phyloP scores from a whole-genome alignment of 805 yeast genomes.

The Scheffersomyces ergatensis region DNA sequence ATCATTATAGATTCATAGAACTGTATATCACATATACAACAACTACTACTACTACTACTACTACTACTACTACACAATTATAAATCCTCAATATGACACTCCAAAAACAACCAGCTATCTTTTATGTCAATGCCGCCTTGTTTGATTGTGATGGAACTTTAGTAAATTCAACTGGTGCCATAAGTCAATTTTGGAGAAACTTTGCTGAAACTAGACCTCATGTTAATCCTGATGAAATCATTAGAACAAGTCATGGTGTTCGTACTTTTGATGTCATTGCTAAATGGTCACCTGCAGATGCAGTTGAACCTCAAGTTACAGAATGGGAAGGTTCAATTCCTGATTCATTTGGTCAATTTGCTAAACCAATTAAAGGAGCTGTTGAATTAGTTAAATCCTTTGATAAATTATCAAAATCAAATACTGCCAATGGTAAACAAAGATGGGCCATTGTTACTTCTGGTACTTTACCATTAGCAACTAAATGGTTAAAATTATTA shows the following conservation, averaged over 20 bases:
- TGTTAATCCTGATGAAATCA: constrained; percentile 67
- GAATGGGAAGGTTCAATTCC: constrained; percentile 70
- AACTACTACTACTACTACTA: neutral
- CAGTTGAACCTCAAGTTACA: constrained; percentile 61
- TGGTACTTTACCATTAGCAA: constrained; percentile 75
- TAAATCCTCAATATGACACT: constrained; percentile 20
- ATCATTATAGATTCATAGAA: too few species aligned
- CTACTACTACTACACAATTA: neutral
- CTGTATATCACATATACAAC: too few species aligned
- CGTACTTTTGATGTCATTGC: constrained; percentile 78
- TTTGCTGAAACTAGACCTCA: constrained; percentile 66
- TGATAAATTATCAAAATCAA: constrained; percentile 45
- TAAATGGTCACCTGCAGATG: constrained; percentile 73
- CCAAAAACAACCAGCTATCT: constrained; percentile 41
- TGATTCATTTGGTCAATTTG: constrained; percentile 67
- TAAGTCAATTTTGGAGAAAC: constrained; percentile 79
- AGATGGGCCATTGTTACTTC: constrained; percentile 89
- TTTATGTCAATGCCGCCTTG: constrained; percentile 47
- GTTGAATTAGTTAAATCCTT: constrained; percentile 56
- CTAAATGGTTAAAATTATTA: constrained; percentile 72
- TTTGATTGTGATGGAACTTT: constrained; percentile 89
- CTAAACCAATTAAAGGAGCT: constrained; percentile 76
- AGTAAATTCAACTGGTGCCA: constrained; percentile 79
- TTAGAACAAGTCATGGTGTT: constrained; percentile 77
- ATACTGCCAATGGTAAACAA: constrained; percentile 40